phyloP scores from a whole-genome alignment of 1,284 basidiomycete genomes.

The Violaceomyces palustris region DNA sequence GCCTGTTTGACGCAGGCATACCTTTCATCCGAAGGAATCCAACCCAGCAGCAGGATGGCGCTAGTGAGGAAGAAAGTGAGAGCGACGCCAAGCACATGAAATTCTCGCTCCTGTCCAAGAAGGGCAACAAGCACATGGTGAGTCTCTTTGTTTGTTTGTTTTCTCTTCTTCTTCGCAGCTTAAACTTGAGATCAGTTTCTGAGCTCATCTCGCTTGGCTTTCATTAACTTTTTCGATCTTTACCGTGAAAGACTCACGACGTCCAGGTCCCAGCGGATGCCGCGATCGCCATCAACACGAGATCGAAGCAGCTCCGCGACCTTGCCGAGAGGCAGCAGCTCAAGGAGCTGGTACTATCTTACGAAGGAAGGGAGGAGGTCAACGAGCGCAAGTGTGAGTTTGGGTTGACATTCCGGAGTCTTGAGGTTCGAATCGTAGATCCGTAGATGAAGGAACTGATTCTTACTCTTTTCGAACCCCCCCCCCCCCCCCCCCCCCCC shows the following conservation, averaged over 20 bases:
- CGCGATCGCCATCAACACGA: conserved; percentile 43
- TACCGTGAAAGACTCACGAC: conserved; percentile 32
- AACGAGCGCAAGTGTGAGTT: too few species aligned
- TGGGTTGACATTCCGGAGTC: too few species aligned
- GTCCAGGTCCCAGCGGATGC: conserved; percentile 37
- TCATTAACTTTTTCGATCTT: background rate
- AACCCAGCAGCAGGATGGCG: conserved; percentile 5
- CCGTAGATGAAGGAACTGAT: too few species aligned
- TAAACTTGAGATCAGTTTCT: too few species aligned
- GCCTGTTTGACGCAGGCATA: conserved; percentile 12
- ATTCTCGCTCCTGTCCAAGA: conserved; percentile 88
- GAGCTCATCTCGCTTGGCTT: too few species aligned
- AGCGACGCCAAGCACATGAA: conserved; percentile 64
- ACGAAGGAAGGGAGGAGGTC: too few species aligned
- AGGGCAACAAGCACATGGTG: conserved; percentile 89
- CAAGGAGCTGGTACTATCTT: conserved; percentile 46
- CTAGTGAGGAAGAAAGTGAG: conserved; percentile 55
- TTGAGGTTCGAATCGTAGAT: too few species aligned
- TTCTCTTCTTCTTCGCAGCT: conserved; percentile 56
- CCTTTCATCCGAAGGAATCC: conserved; percentile 8
- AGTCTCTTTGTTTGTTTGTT: too few species aligned
- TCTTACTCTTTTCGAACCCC: too few species aligned
- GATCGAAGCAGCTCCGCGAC: conserved; percentile 41
- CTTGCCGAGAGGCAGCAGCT: conserved; percentile 43
- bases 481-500: too few species aligned